Percentiles rank a stretch among this genome's conserved stretches.
These are phyloP conservation scores for Eleusine coracana DNA, from an alignment of 176 grass and related monocot species.

Conservation along the genomic window DNA sequence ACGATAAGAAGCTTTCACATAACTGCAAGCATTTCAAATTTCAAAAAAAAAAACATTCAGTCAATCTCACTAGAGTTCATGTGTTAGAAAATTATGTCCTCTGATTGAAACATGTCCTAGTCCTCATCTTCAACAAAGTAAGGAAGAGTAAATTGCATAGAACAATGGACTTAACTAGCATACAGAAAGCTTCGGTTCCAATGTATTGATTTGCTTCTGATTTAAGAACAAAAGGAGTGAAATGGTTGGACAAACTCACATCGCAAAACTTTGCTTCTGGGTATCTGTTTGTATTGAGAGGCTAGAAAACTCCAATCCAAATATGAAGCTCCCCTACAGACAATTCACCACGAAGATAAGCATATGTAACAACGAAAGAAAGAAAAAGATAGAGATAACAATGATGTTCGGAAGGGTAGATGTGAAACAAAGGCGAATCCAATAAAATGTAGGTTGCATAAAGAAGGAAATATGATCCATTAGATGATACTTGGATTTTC, in stretches of 20 bases:
- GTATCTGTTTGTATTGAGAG: slow-evolving; percentile 86
- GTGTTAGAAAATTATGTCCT: slow-evolving; percentile 26
- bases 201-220: slow-evolving; percentile 19
- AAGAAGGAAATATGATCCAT: slow-evolving; percentile 12
- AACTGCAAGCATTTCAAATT: slow-evolving; percentile 23
- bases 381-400: slow-evolving; percentile 32
- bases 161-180: slow-evolving; percentile 42
- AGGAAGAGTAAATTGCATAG: slow-evolving; percentile 27
- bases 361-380: slow-evolving; percentile 35
- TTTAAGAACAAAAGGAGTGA: slow-evolving; percentile 37
- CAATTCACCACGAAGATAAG: slow-evolving; percentile 45
- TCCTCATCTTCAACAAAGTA: slow-evolving; percentile 25
- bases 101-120: slow-evolving; percentile 17
- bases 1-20: slow-evolving; percentile 21
- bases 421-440: neutral
- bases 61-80: slow-evolving; percentile 27
- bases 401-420: slow-evolving; percentile 14
- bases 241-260: slow-evolving; percentile 55
- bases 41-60: slow-evolving; percentile 9
- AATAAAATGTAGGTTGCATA: slow-evolving; percentile 18
- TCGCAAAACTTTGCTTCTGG: slow-evolving; percentile 71
- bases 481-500: slow-evolving; percentile 7
- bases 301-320: slow-evolving; percentile 84
- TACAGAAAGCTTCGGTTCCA: slow-evolving; percentile 47
- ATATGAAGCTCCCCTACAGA: slow-evolving; percentile 73